Conservation (phyloP, 371 early-diverging fungal species). For the Batkoa obscura region DNA sequence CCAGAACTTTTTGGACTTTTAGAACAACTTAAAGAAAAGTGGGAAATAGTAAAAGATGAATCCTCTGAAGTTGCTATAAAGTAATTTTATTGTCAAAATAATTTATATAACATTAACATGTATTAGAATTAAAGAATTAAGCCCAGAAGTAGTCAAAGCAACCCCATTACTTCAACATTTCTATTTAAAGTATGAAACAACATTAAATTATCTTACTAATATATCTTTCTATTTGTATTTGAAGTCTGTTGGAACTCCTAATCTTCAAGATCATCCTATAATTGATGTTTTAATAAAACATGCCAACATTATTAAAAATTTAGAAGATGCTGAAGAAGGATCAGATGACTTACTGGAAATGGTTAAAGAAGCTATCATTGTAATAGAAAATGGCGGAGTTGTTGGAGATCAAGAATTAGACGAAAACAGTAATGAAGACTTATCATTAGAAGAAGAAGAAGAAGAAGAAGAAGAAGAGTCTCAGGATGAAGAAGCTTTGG, state of each 20-base stretch:
- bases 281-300: conserved; percentile 54
- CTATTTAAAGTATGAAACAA: conserved; percentile 24
- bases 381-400: neutral
- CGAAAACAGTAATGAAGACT: neutral
- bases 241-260: conserved; percentile 35
- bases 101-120: neutral
- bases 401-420: neutral
- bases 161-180: conserved; percentile 5
- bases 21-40: conserved; percentile 47
- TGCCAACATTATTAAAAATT: conserved; percentile 38
- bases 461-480: conserved; percentile 7
- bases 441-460: neutral
- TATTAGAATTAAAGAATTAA: neutral
- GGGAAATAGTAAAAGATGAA: conserved; percentile 14
- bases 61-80: conserved; percentile 16
- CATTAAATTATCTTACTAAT: conserved; percentile 66
- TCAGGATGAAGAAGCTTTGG: conserved; percentile 8
- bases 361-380: conserved; percentile 3
- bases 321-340: conserved; percentile 41
- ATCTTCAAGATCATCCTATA: conserved; percentile 63
- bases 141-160: neutral
- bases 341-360: conserved; percentile 8
- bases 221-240: conserved; percentile 70
- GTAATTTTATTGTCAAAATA: conserved; percentile 7
- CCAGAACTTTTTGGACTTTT: conserved; percentile 66